phyloP scores from a whole-genome alignment of 2,329 filamentous ascomycete genomes.

The Trichoderma polysporum region DNA sequence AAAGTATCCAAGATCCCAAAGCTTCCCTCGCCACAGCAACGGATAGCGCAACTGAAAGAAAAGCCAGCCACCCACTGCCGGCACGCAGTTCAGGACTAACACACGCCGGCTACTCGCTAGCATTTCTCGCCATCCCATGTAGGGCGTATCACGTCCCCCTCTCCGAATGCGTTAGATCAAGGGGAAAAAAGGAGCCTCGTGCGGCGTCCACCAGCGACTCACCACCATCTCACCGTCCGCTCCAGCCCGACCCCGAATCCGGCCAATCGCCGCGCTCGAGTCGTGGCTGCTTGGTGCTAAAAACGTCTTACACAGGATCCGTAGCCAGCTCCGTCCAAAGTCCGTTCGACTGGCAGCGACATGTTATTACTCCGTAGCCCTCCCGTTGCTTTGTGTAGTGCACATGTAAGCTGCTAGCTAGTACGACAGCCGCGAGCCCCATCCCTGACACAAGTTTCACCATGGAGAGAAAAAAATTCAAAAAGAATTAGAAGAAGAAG shows the following conservation, averaged over 20 bases:
- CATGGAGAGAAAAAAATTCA: background rate
- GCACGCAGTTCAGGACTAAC: background rate
- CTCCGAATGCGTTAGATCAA: constrained; percentile 16
- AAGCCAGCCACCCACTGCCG: background rate
- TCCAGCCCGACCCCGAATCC: background rate
- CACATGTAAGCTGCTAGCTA: background rate
- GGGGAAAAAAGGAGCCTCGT: constrained; percentile 21
- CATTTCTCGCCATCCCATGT: constrained; percentile 5
- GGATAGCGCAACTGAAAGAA: background rate
- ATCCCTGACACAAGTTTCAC: background rate
- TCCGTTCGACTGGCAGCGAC: background rate
- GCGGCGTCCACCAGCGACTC: constrained; percentile 17
- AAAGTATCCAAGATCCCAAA: background rate
- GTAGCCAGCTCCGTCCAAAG: background rate
- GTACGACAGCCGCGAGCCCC: background rate
- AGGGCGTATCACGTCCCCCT: background rate
- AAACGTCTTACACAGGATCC: constrained; percentile 12
- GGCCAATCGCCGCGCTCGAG: constrained; percentile 5
- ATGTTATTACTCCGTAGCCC: background rate
- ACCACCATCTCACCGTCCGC: constrained; percentile 12
- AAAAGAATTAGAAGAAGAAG: background rate
- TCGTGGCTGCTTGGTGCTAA: background rate
- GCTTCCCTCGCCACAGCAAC: background rate
- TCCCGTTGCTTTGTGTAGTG: background rate
- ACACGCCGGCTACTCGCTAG: background rate